A percentile compares a stretch with the other conserved stretches of the same genome.
These are phyloP conservation scores for Moricandia arvensis DNA, from an alignment of 345 rosid genomes.

Conservation along the genomic window DNA sequence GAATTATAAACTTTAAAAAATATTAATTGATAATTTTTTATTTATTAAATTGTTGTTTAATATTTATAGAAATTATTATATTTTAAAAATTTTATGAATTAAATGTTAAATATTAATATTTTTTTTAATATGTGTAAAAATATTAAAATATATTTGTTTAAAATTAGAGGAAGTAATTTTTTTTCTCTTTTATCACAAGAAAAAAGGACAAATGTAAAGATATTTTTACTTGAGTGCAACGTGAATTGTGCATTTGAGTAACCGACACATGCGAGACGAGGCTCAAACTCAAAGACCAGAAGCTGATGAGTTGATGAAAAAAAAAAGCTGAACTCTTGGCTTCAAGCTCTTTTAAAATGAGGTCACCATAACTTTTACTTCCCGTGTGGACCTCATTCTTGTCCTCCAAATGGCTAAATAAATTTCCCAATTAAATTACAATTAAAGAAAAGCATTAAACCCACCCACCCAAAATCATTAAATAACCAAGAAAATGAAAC, in stretches of 20 bases:
- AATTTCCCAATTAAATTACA: neutral
- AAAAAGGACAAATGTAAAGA: neutral
- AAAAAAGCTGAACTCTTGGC: constrained; percentile 32
- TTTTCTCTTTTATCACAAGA: neutral
- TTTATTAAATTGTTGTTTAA: too few species aligned
- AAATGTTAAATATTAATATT: too few species aligned
- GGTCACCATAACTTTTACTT: constrained; percentile 18
- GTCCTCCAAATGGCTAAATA: neutral
- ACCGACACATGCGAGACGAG: constrained; percentile 32
- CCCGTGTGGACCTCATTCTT: constrained; percentile 5
- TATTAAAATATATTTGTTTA: too few species aligned
- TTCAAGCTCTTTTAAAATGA: constrained; percentile 1
- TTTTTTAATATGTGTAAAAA: too few species aligned
- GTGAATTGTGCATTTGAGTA: constrained; percentile 25
- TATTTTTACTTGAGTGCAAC: constrained; percentile 26
- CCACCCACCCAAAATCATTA: constrained; percentile 24
- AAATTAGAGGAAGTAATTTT: too few species aligned
- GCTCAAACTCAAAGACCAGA: constrained; percentile 22
- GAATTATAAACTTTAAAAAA: too few species aligned
- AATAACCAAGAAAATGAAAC: neutral
- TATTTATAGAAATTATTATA: too few species aligned
- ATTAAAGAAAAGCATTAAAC: constrained; percentile 12
- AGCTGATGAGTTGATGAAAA: constrained; percentile 17
- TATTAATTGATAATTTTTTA: too few species aligned
- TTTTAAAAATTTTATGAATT: too few species aligned